Conservation (phyloP, 108 stramenopile species). For the Thalassiosira profunda region DNA sequence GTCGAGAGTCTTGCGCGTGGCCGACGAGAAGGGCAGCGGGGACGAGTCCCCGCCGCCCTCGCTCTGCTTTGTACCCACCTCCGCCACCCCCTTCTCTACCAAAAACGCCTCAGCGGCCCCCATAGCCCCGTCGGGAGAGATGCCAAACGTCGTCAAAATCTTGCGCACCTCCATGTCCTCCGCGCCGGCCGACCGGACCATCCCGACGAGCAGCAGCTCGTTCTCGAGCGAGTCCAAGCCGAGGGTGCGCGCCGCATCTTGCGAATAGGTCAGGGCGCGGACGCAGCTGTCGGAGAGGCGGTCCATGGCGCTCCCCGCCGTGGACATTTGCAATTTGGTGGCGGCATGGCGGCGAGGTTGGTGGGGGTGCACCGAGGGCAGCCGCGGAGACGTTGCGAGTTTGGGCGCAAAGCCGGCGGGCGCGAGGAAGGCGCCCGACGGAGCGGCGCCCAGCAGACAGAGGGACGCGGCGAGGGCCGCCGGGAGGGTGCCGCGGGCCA, state of each 20-base stretch:
- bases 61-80: background rate
- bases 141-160: constrained; percentile 39
- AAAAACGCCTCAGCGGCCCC: constrained; percentile 27
- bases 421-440: too few species aligned
- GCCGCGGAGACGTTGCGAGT: background rate
- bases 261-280: constrained; percentile 22
- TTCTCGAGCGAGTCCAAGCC: constrained; percentile 16
- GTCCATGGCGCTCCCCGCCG: constrained; percentile 27
- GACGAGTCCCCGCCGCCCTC: background rate
- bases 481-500: too few species aligned
- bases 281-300: constrained; percentile 38
- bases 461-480: too few species aligned
- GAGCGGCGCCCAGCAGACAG: too few species aligned
- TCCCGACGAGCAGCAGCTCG: constrained; percentile 36
- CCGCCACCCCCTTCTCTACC: constrained; percentile 18
- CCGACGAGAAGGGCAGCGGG: constrained; percentile 47
- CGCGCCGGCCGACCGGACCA: constrained; percentile 37
- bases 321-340: constrained; percentile 30
- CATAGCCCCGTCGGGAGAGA: constrained; percentile 36
- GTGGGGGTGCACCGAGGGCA: background rate
- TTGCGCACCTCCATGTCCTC: constrained; percentile 32
- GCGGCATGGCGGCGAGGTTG: background rate
- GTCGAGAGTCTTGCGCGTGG: constrained; percentile 34
- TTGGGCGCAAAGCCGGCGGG: background rate
- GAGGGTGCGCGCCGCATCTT: constrained; percentile 16